Percentiles rank a stretch among this genome's conserved stretches.
These are phyloP conservation scores for Sarcodon sp. DNA, from an alignment of 768 basidiomycete species.

Conservation along the genomic window DNA sequence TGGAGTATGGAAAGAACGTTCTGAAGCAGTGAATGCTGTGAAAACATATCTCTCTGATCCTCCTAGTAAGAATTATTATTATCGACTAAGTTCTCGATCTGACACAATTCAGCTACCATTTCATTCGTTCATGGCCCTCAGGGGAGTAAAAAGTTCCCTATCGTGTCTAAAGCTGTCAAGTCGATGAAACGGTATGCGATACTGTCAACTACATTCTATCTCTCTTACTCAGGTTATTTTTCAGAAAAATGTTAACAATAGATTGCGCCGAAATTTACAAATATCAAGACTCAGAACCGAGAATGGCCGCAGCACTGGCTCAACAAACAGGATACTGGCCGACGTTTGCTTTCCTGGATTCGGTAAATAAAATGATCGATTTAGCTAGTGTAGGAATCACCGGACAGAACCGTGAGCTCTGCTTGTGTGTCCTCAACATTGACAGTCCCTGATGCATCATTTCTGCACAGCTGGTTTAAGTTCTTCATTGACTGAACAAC, in stretches of 20 bases:
- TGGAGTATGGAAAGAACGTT: conserved; percentile 76
- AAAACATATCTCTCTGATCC: conserved; percentile 64
- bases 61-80: conserved; percentile 37
- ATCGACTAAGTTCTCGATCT: background rate
- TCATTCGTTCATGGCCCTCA: conserved; percentile 76
- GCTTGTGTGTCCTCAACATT: background rate
- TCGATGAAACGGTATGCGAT: conserved; percentile 36
- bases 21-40: conserved; percentile 59
- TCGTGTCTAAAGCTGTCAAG: conserved; percentile 41
- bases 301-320: conserved; percentile 58
- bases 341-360: conserved; percentile 75
- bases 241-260: conserved; percentile 62
- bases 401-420: conserved; percentile 73
- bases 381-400: conserved; percentile 90
- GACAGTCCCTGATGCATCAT: background rate
- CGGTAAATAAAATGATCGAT: conserved; percentile 74
- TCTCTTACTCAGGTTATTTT: background rate
- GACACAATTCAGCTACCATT: conserved; percentile 33
- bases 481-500: conserved; percentile 66
- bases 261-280: conserved; percentile 69
- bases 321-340: conserved; percentile 84
- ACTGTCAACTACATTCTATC: background rate
- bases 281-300: conserved; percentile 49
- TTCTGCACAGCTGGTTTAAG: conserved; percentile 59
- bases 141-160: conserved; percentile 63